Evolutionary conservation across 2,329 filamentous ascomycete species (phyloP).

Genomic region (Penicillium brevicompactum): DNA sequence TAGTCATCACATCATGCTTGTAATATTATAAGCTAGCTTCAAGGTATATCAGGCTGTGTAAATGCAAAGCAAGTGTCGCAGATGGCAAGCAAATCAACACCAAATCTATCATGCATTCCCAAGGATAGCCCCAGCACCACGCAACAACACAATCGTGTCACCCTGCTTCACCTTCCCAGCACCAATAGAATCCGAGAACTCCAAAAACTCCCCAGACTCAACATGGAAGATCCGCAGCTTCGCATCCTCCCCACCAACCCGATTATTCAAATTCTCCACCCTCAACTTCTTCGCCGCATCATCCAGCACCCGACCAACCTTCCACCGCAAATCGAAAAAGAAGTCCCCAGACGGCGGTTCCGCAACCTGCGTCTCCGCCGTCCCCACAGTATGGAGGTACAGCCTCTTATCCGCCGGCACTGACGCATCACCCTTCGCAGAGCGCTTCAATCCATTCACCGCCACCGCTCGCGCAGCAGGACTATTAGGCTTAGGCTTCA

Average conservation of each 20-base stretch:
- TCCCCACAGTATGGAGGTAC: conserved; percentile 88
- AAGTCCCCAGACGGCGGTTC: conserved; percentile 82
- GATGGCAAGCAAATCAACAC: background rate
- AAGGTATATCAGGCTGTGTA: conserved; percentile 1
- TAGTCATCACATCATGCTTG: conserved; percentile 4
- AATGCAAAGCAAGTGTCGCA: background rate
- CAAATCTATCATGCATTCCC: conserved; percentile 57
- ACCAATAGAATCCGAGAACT: conserved; percentile 85
- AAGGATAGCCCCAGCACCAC: conserved; percentile 77
- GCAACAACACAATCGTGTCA: conserved; percentile 84
- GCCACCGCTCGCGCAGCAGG: conserved; percentile 68
- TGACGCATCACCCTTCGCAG: conserved; percentile 86
- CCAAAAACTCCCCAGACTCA: conserved; percentile 81
- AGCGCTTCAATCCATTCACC: conserved; percentile 77
- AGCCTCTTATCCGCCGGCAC: conserved; percentile 80
- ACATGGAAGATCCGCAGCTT: conserved; percentile 89
- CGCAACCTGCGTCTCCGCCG: conserved; percentile 78
- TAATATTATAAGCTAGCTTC: conserved; percentile 13
- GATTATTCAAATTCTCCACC: conserved; percentile 51
- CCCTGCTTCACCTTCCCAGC: conserved; percentile 68
- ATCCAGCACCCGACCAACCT: conserved; percentile 68
- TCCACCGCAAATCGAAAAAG: conserved; percentile 83
- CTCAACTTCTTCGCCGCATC: conserved; percentile 46
- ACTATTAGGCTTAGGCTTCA: conserved; percentile 55
- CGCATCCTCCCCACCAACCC: conserved; percentile 58